Evolutionary conservation across 106 monocot species (phyloP).

Genomic region (Agapanthus africanus): DNA sequence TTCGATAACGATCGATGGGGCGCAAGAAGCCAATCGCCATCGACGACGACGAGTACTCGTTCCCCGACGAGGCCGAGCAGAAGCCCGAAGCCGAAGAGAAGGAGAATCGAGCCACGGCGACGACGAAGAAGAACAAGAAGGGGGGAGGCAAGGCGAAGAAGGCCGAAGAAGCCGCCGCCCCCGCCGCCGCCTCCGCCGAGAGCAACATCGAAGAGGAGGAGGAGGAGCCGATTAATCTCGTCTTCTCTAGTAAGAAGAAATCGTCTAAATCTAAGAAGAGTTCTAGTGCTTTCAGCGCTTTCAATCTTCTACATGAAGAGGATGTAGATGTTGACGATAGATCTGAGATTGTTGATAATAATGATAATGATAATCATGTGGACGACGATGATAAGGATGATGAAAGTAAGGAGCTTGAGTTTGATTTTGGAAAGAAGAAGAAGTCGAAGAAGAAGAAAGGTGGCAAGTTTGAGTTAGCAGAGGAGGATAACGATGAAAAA

Average conservation of each 20-base stretch:
- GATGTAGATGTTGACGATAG: slow-evolving; percentile 9
- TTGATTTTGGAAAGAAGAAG: slow-evolving; percentile 16
- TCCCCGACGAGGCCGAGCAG: slow-evolving; percentile 30
- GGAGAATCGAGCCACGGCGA: slow-evolving; percentile 9
- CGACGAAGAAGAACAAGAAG: slow-evolving; percentile 63
- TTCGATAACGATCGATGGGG: slow-evolving; percentile 71
- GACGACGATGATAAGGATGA: slow-evolving; percentile 10
- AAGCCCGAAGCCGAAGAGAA: slow-evolving; percentile 2
- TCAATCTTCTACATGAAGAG: slow-evolving; percentile 35
- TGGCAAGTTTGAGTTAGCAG: background rate
- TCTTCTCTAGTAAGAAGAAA: slow-evolving; percentile 20
- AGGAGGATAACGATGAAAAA: slow-evolving; percentile 7
- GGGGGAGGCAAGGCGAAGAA: slow-evolving; percentile 26
- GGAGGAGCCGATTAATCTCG: background rate
- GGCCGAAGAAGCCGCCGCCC: too few relatives aligned
- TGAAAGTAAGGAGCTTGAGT: background rate
- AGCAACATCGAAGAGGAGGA: too few relatives aligned
- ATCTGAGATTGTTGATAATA: slow-evolving; percentile 4
- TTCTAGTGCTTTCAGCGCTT: slow-evolving; percentile 33
- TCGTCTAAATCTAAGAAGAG: slow-evolving; percentile 70
- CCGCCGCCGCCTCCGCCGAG: too few relatives aligned
- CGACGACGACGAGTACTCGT: slow-evolving; percentile 82
- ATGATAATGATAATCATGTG: background rate
- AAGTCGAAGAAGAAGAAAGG: slow-evolving; percentile 8
- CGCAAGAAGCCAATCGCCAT: slow-evolving; percentile 68